These are phyloP conservation scores for Diplogelasinospora grovesii DNA, from an alignment of 495 filamentous ascomycete genomes.

Conservation along the genomic window DNA sequence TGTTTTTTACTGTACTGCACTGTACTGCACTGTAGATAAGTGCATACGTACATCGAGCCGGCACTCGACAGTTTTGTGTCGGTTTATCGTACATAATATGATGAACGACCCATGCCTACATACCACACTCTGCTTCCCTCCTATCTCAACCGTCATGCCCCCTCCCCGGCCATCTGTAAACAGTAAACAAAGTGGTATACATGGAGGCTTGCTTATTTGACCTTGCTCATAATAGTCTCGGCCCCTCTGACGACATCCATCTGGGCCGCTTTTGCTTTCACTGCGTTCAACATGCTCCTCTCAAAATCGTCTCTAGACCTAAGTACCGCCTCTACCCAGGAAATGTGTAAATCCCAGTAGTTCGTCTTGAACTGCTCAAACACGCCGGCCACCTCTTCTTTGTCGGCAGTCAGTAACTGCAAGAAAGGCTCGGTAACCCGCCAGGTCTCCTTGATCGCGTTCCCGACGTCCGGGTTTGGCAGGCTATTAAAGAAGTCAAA, in stretches of 20 bases:
- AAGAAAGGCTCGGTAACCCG: constrained; percentile 76
- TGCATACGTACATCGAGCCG: too few relatives aligned
- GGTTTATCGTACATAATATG: too few relatives aligned
- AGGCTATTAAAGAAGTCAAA: constrained; percentile 67
- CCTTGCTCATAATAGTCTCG: constrained; percentile 87
- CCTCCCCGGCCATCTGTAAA: too few relatives aligned
- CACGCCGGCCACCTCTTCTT: constrained; percentile 60
- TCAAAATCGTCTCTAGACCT: constrained; percentile 89
- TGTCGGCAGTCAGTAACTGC: constrained; percentile 67
- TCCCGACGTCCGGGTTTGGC: constrained; percentile 41
- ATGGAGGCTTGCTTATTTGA: constrained; percentile 70
- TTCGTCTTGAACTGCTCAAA: constrained; percentile 77
- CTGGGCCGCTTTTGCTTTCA: constrained; percentile 82
- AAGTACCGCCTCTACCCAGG: constrained; percentile 94
- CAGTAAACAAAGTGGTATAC: too few relatives aligned
- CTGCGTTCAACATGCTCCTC: constrained; percentile 72
- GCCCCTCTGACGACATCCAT: constrained; percentile 67
- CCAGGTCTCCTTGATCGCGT: constrained; percentile 81
- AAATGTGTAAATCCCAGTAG: constrained; percentile 92
- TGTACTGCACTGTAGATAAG: too few relatives aligned
- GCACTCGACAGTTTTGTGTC: too few relatives aligned
- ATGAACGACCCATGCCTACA: too few relatives aligned
- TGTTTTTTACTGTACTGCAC: too few relatives aligned
- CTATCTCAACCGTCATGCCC: too few relatives aligned
- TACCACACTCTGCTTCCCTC: too few relatives aligned